Conservation (phyloP, 1,139 yeast species). For the Protomyces macrosporus region DNA sequence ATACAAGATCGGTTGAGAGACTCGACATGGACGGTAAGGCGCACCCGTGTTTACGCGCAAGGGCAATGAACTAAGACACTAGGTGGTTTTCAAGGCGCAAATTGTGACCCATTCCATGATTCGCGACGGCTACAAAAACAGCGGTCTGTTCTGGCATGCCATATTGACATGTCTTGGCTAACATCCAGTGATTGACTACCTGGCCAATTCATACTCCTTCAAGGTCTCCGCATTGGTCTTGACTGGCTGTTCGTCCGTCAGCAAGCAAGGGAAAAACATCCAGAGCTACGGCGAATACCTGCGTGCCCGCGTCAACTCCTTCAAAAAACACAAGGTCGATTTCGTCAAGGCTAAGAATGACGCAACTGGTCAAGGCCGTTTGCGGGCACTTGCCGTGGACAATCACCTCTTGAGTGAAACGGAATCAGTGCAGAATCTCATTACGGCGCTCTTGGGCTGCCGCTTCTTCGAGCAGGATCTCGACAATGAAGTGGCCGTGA, state of each 20-base stretch:
- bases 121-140: constrained; percentile 74
- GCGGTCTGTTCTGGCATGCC: not conserved
- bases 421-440: constrained; percentile 77
- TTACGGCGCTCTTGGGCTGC: constrained; percentile 68
- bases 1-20: constrained; percentile 61
- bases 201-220: constrained; percentile 56
- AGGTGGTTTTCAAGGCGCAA: constrained; percentile 72
- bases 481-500: constrained; percentile 71
- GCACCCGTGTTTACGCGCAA: not conserved
- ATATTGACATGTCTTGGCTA: not conserved
- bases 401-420: constrained; percentile 78
- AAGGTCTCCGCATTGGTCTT: constrained; percentile 44
- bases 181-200: constrained; percentile 55
- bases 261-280: constrained; percentile 38
- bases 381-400: constrained; percentile 61
- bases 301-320: constrained; percentile 64
- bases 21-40: constrained; percentile 65
- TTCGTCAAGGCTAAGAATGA: constrained; percentile 60
- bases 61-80: not conserved
- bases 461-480: constrained; percentile 62
- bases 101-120: constrained; percentile 86
- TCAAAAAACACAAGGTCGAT: constrained; percentile 58
- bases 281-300: constrained; percentile 69
- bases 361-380: constrained; percentile 47
- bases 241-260: constrained; percentile 27